Evolutionary conservation across 2,329 filamentous ascomycete species (phyloP).

Genomic region (Sporothrix inflata): DNA sequence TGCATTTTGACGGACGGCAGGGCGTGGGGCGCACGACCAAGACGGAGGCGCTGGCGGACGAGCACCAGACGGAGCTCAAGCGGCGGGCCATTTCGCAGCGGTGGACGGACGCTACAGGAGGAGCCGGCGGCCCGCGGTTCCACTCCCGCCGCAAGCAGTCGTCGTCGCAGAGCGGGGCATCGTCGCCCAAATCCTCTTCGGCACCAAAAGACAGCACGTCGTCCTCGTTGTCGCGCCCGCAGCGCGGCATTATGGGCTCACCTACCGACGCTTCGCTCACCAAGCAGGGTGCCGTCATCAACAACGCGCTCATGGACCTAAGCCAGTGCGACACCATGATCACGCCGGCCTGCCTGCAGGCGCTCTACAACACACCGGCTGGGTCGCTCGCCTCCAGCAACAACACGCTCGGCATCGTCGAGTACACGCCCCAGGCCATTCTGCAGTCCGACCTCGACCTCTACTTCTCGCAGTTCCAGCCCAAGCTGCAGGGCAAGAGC

Average conservation of each 20-base stretch:
- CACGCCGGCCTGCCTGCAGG: conserved; percentile 59
- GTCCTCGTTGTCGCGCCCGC: conserved; percentile 31
- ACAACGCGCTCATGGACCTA: conserved; percentile 40
- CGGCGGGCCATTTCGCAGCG: conserved; percentile 32
- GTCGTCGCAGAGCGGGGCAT: not conserved
- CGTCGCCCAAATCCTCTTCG: not conserved
- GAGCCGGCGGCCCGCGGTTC: conserved; percentile 22
- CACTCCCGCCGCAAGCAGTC: not conserved
- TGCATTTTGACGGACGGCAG: conserved; percentile 44
- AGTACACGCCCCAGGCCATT: conserved; percentile 59
- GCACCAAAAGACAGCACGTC: not conserved
- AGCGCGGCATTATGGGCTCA: conserved; percentile 39
- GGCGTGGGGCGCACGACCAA: conserved; percentile 36
- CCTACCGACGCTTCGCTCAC: conserved; percentile 37
- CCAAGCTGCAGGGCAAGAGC: conserved; percentile 45
- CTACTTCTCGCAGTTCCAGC: conserved; percentile 52
- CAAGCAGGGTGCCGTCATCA: conserved; percentile 40
- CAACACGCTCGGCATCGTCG: conserved; percentile 59
- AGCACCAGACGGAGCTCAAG: conserved; percentile 37
- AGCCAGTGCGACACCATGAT: conserved; percentile 56
- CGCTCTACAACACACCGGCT: conserved; percentile 51
- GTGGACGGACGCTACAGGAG: conserved; percentile 10
- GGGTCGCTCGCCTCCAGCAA: conserved; percentile 42
- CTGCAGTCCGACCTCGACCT: conserved; percentile 53
- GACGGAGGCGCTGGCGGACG: conserved; percentile 35